Evolutionary conservation across 1,139 yeast species (phyloP).

Genomic region (Saccharomyces hybrid): DNA sequence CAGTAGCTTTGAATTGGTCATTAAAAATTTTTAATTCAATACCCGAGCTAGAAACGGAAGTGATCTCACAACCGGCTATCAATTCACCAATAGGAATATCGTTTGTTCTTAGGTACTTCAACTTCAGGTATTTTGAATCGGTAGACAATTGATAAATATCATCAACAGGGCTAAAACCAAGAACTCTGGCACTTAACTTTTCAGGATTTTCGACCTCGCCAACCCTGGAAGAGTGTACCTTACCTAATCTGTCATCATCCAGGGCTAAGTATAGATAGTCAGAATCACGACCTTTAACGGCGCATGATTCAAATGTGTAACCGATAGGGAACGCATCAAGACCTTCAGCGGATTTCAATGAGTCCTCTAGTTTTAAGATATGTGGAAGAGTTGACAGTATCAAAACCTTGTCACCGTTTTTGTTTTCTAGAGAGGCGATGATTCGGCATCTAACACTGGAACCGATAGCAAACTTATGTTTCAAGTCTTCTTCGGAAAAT

Average conservation of each 20-base stretch:
- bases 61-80: constrained; percentile 50
- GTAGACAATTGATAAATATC: constrained; percentile 59
- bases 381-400: constrained; percentile 59
- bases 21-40: constrained; percentile 58
- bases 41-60: constrained; percentile 61
- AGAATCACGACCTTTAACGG: constrained; percentile 51
- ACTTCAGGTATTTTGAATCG: constrained; percentile 54
- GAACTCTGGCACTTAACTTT: constrained; percentile 65
- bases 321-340: constrained; percentile 76
- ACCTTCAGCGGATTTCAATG: constrained; percentile 20
- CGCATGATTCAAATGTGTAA: constrained; percentile 52
- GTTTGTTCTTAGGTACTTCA: constrained; percentile 54
- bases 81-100: constrained; percentile 74
- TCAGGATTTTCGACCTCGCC: constrained; percentile 39
- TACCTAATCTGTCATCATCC: constrained; percentile 53
- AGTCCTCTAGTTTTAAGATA: constrained; percentile 34
- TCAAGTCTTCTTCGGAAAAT: constrained; percentile 43
- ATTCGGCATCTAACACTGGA: constrained; percentile 62
- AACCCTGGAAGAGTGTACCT: constrained; percentile 65
- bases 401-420: constrained; percentile 50
- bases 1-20: constrained; percentile 58
- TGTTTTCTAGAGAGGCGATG: constrained; percentile 47
- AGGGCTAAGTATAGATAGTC: constrained; percentile 50
- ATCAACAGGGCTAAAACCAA: constrained; percentile 63
- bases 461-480: constrained; percentile 60